Conservation (phyloP, 495 filamentous ascomycete genomes). For the Usnea hakonensis region DNA sequence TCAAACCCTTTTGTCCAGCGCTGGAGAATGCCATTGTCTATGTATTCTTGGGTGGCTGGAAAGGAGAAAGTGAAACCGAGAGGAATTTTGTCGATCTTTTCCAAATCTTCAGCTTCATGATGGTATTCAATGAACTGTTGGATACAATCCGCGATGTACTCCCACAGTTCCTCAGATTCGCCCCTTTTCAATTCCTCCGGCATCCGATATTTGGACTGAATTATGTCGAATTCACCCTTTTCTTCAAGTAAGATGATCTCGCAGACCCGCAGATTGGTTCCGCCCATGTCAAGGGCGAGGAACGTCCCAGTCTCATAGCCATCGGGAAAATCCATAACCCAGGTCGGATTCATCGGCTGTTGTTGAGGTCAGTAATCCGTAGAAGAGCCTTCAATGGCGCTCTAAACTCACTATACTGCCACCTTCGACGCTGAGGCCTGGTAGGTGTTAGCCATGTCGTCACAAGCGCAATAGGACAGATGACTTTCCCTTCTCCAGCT, state of each 20-base stretch:
- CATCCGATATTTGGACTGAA: slow-evolving; percentile 96
- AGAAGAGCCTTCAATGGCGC: slow-evolving; percentile 1
- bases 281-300: slow-evolving; percentile 95
- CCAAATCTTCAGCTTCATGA: slow-evolving; percentile 57
- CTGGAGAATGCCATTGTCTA: slow-evolving; percentile 91
- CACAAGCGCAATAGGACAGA: neutral
- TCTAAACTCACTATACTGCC: slow-evolving; percentile 74
- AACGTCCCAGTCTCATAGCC: slow-evolving; percentile 86
- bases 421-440: slow-evolving; percentile 74
- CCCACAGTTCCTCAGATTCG: slow-evolving; percentile 87
- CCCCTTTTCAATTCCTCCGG: slow-evolving; percentile 93
- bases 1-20: slow-evolving; percentile 99
- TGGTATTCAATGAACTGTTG: slow-evolving; percentile 93
- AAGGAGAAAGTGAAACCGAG: slow-evolving; percentile 99
- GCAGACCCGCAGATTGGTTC: slow-evolving; percentile 96
- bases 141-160: slow-evolving; percentile 94
- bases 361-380: slow-evolving; percentile 7
- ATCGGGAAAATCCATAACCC: slow-evolving; percentile 90
- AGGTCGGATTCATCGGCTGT: slow-evolving; percentile 98
- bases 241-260: slow-evolving; percentile 85
- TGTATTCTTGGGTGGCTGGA: slow-evolving; percentile 90
- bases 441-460: slow-evolving; percentile 14
- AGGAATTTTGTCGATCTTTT: slow-evolving; percentile 58
- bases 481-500: slow-evolving; percentile 73
- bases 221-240: slow-evolving; percentile 96